Percentiles rank a stretch among this genome's conserved stretches.
Conservation (phyloP, 768 basidiomycete genomes). For the Russula vinacea region DNA sequence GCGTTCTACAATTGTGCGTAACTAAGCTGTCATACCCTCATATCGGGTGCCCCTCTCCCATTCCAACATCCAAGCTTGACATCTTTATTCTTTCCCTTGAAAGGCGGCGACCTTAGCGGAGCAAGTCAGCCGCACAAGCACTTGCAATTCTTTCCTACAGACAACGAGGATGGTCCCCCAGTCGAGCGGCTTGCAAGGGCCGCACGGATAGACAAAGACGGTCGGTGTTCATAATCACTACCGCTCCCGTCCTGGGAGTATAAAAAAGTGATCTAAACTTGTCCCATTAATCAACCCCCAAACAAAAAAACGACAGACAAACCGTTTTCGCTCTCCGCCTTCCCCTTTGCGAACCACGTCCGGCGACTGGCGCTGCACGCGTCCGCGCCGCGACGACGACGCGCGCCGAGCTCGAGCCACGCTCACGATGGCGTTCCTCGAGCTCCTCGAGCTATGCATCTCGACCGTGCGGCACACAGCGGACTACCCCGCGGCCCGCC, state of each 20-base stretch:
- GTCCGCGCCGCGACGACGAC: slow-evolving; percentile 32
- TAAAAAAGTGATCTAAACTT: neutral
- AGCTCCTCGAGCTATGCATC: slow-evolving; percentile 72
- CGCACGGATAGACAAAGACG: slow-evolving; percentile 55
- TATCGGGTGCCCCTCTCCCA: too few relatives aligned
- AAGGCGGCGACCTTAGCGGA: slow-evolving; percentile 75
- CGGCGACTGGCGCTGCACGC: slow-evolving; percentile 47
- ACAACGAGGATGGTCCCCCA: slow-evolving; percentile 62
- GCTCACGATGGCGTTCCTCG: slow-evolving; percentile 61
- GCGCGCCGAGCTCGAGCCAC: slow-evolving; percentile 47
- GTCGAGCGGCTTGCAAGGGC: slow-evolving; percentile 66
- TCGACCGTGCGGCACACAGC: slow-evolving; percentile 68
- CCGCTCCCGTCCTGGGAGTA: neutral
- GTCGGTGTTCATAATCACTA: slow-evolving; percentile 37
- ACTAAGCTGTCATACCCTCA: neutral
- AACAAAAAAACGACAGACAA: slow-evolving; percentile 45
- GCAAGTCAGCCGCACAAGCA: slow-evolving; percentile 92
- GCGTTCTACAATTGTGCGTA: slow-evolving; percentile 88
- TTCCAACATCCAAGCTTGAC: neutral
- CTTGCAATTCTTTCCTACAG: slow-evolving; percentile 75
- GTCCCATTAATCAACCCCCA: neutral
- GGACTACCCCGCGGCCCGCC: slow-evolving; percentile 57
- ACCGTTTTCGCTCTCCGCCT: slow-evolving; percentile 61
- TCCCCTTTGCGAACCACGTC: slow-evolving; percentile 83
- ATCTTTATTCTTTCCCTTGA: neutral